Conservation (phyloP, 352 stramenopile genomes). For the Phytophthora multivora region DNA sequence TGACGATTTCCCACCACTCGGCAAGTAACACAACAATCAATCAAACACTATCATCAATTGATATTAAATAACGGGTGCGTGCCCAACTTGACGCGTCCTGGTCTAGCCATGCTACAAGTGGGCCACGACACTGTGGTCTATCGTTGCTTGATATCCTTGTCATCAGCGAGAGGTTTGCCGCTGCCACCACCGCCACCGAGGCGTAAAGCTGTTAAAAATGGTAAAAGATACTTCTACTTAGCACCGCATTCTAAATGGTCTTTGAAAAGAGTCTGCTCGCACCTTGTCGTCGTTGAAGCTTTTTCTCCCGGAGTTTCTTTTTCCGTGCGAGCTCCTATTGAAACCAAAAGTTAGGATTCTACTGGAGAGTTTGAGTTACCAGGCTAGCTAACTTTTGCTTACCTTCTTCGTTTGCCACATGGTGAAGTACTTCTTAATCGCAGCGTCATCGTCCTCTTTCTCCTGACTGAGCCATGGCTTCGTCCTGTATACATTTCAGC, state of each 20-base stretch:
- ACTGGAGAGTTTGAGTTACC: not conserved
- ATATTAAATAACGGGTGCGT: constrained; percentile 41
- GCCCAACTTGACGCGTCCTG: constrained; percentile 7
- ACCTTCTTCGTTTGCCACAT: constrained; percentile 78
- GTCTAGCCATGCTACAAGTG: not conserved
- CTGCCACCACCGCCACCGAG: constrained; percentile 28
- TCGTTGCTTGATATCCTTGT: constrained; percentile 33
- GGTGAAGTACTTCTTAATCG: constrained; percentile 59
- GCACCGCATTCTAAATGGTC: too few species aligned
- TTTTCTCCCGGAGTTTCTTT: constrained; percentile 78
- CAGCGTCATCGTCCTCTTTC: constrained; percentile 47
- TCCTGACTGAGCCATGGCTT: constrained; percentile 69
- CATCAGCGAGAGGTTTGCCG: constrained; percentile 29
- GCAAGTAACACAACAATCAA: constrained; percentile 45
- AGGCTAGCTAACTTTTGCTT: constrained; percentile 1
- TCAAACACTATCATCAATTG: too few species aligned
- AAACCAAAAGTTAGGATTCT: too few species aligned
- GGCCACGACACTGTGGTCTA: constrained; percentile 29
- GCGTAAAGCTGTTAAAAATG: constrained; percentile 23
- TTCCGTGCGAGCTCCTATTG: constrained; percentile 68
- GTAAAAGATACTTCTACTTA: not conserved
- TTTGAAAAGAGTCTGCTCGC: not conserved
- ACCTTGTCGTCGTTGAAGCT: constrained; percentile 69
- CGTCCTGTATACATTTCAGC: constrained; percentile 31
- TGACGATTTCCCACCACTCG: constrained; percentile 75